Base-by-base conservation (phyloP, 164 flowering plant species). In the Aristolochia fimbriata region DNA sequence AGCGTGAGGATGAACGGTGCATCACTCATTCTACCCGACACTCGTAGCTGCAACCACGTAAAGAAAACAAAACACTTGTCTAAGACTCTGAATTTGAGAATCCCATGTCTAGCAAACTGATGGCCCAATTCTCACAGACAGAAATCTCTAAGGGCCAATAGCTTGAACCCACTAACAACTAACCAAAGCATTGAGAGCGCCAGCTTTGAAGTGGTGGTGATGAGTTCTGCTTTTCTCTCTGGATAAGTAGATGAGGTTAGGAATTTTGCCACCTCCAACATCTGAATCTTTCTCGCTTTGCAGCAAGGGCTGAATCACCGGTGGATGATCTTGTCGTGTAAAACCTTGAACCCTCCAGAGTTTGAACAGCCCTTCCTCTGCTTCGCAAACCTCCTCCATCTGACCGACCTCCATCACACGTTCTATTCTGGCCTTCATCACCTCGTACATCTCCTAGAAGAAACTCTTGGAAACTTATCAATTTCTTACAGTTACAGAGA, bases 151-250 rank as follows among this genome's bases (percentile, higher is more conserved):
- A n/a, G n/a, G n/a, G n/a, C n/a, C n/a, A n/a, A n/a, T n/a, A n/a
- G n/a, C n/a, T n/a, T n/a, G n/a, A n/a, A n/a, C n/a, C n/a, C n/a
- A n/a, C n/a, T n/a, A n/a, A n/a, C 30, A 57, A 47, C 74, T 75
- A 62, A 92, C 98, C 77, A 92, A 61, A 41, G 68, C 71, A 50
- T 92, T 92, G 9, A 92, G 95, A 50, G 96, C 96, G 19, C 98
- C 96, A 12, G 95, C 93, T 74, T 91, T 91, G 61, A 87, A 91
- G 58, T 79, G 70, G 72, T 87, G 91, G 10, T 73, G 80, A n/a
- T 71, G 67, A 6, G 62, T n/a, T 47, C 6, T 77, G 54, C 80
- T 79, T 58, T 92, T 92, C 67, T 84, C 72, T 59, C 98, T 75
- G 1, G 95, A 81, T 6, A 88, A 61, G 54, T 92, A 88, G 10